phyloP scores from a whole-genome alignment of 1,284 basidiomycete species.

The Irpex sp. region DNA sequence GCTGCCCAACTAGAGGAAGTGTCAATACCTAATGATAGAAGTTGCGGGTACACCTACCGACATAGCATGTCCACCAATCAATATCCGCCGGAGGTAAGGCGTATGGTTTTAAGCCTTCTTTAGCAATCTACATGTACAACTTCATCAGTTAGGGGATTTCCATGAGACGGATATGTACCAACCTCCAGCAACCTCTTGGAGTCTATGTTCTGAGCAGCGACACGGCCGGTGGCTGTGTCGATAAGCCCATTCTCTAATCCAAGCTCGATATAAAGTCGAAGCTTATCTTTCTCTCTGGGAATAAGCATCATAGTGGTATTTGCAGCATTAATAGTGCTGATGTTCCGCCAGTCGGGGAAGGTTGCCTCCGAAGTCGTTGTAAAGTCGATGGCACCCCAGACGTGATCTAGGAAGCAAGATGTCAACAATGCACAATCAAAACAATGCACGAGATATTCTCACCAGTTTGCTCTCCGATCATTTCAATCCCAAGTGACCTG shows the following conservation, averaged over 20 bases:
- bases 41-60: slow-evolving; percentile 30
- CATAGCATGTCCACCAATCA: slow-evolving; percentile 81
- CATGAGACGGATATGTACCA: neutral
- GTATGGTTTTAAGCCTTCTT: slow-evolving; percentile 66
- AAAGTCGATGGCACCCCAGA: slow-evolving; percentile 75
- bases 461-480: slow-evolving; percentile 77
- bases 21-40: neutral
- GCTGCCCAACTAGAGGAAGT: slow-evolving; percentile 55
- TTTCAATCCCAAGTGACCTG: slow-evolving; percentile 56
- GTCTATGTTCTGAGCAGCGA: slow-evolving; percentile 57
- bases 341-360: slow-evolving; percentile 79
- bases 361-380: slow-evolving; percentile 58
- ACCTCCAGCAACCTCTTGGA: slow-evolving; percentile 55
- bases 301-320: slow-evolving; percentile 63
- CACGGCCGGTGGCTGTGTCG: slow-evolving; percentile 25
- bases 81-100: slow-evolving; percentile 52
- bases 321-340: slow-evolving; percentile 53
- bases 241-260: slow-evolving; percentile 39
- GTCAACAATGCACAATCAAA: neutral
- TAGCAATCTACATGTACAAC: slow-evolving; percentile 49
- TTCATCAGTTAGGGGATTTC: neutral
- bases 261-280: slow-evolving; percentile 74
- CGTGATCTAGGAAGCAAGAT: slow-evolving; percentile 40
- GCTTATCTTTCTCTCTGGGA: slow-evolving; percentile 66
- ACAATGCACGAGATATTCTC: slow-evolving; percentile 12